A percentile compares a stretch with the other conserved stretches of the same genome.
phyloP scores from a whole-genome alignment of 495 filamentous ascomycete species.

The Daldinia caldariorum region DNA sequence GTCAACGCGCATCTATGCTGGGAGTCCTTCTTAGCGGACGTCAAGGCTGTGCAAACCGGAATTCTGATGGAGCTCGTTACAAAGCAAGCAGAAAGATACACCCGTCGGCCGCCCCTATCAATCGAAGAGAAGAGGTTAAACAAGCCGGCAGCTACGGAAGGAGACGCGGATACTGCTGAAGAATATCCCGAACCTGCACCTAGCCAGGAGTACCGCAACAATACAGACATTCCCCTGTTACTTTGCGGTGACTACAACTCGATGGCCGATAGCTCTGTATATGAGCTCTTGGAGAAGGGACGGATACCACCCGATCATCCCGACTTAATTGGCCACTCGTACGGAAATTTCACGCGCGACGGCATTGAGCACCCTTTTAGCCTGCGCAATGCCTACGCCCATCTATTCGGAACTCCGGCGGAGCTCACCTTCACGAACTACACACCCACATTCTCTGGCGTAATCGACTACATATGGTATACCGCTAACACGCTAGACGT shows the following conservation, averaged over 20 bases:
- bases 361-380: constrained; percentile 95
- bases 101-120: constrained; percentile 68
- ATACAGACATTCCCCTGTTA: constrained; percentile 86
- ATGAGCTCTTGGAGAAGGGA: constrained; percentile 84
- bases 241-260: constrained; percentile 98
- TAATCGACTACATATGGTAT: constrained; percentile 98
- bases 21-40: constrained; percentile 89
- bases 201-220: constrained; percentile 78
- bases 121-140: constrained; percentile 82
- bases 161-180: constrained; percentile 47
- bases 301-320: constrained; percentile 74
- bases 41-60: constrained; percentile 93
- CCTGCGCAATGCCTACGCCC: constrained; percentile 84
- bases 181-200: constrained; percentile 60
- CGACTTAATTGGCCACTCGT: constrained; percentile 75
- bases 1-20: constrained; percentile 94
- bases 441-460: constrained; percentile 86
- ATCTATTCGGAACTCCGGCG: constrained; percentile 70
- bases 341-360: constrained; percentile 90
- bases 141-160: constrained; percentile 68
- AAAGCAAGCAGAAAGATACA: constrained; percentile 83
- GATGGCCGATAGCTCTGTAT: constrained; percentile 81
- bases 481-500: constrained; percentile 90
- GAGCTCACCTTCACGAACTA: constrained; percentile 96
- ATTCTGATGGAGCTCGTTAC: constrained; percentile 91